Evolutionary conservation across 1,284 basidiomycete species (phyloP).

Genomic region (Heterobasidion parviporum): DNA sequence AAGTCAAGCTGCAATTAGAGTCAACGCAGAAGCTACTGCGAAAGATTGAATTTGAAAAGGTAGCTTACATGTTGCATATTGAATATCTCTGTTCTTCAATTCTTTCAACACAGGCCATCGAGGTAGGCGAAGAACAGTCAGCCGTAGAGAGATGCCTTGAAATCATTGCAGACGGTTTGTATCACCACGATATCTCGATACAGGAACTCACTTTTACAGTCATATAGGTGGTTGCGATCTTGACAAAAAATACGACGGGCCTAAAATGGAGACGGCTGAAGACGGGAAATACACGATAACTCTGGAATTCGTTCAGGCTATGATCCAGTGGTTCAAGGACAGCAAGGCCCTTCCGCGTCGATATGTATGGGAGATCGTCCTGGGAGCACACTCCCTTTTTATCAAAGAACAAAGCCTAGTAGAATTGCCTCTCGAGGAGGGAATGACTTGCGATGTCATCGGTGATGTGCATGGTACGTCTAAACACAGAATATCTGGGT

Average conservation of each 20-base stretch:
- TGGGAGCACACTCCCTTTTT: conserved; percentile 79
- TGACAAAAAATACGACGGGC: conserved; percentile 64
- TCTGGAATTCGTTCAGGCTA: conserved; percentile 71
- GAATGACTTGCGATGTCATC: conserved; percentile 82
- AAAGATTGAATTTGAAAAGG: conserved; percentile 86
- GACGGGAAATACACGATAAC: conserved; percentile 69
- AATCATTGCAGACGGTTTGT: conserved; percentile 71
- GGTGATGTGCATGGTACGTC: conserved; percentile 81
- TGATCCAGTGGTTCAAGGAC: conserved; percentile 91
- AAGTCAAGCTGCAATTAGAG: conserved; percentile 75
- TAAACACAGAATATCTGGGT: background rate
- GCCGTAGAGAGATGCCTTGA: conserved; percentile 66
- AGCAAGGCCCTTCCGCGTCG: conserved; percentile 82
- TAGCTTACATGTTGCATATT: conserved; percentile 20
- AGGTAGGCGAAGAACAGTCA: conserved; percentile 79
- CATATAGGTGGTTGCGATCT: conserved; percentile 61
- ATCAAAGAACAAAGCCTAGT: conserved; percentile 79
- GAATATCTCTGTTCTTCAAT: background rate
- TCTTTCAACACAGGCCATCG: conserved; percentile 60
- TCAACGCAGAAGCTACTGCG: conserved; percentile 88
- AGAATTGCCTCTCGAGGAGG: conserved; percentile 70
- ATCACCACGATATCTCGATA: background rate
- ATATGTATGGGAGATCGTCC: conserved; percentile 93
- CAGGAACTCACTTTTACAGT: background rate
- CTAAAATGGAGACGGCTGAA: conserved; percentile 43